Evolutionary conservation across 2,329 filamentous ascomycete species (phyloP), one percentile per base, ranked within the genome.

Genomic region (Fonsecaea pedrosoi): DNA sequence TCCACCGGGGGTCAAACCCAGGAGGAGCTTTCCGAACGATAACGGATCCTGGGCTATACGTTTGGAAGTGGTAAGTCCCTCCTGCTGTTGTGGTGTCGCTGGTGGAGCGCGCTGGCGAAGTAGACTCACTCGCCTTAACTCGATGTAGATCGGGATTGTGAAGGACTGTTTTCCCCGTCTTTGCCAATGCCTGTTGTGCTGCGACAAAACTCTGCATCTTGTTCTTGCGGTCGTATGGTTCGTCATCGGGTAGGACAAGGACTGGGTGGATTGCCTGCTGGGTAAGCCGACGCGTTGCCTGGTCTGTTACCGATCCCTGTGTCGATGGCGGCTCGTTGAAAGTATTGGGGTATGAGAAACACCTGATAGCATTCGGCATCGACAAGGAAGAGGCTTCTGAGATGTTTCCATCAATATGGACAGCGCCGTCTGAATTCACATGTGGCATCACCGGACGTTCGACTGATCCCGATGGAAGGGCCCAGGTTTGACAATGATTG

Each of bases 191-290:
- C 62, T 70, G 68, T 50, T 72, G 70, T 32, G 62, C 66, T n/a
- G 67, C 68, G 9, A 72, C 69, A 62, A 71, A 73, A 38, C 64
- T 68, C 48, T 73, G 69, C 70, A 73, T 73, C 58, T 69, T 68
- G 37, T 53, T 70, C 32, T 65, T 66, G 37, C 70, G 66, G 55
- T 73, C 69, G 60, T 72, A 72, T 18, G 68, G 68, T 60, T 70
- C 68, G 21, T 70, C 58, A 30, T 38, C 59, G 5, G 53, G 25
- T 10, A 48, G 48, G 32, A 40, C 18, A 32, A 42, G 34, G 25
- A 15, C 18, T 34, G 32, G 32, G 15, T 34, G 59, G 32, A 25
- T 45, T 3, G 32, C 4, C 3, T 38, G 45, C 37, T 40, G 59
- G 1, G 34, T 13, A 9, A 25, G 8, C 38, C 13, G n/a, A 5